Conservation (phyloP, 495 filamentous ascomycete genomes). For the Chaetomium cochliodes region DNA sequence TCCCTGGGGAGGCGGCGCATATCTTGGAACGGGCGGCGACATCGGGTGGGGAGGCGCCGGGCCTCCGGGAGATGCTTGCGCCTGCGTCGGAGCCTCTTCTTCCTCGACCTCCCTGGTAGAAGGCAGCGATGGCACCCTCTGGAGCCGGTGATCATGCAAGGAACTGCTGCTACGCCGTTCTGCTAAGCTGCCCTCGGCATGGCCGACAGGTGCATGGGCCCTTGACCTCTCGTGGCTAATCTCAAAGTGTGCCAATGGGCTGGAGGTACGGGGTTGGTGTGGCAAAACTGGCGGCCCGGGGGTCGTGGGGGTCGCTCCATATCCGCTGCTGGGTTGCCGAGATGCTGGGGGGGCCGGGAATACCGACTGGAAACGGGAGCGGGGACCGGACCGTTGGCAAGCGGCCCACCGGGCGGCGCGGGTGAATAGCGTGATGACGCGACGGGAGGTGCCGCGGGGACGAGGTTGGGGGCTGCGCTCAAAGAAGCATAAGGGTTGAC, state of each 20-base stretch:
- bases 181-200: conserved; percentile 37
- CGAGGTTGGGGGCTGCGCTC: conserved; percentile 42
- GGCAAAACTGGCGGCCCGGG: conserved; percentile 53
- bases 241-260: conserved; percentile 71
- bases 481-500: conserved; percentile 61
- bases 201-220: conserved; percentile 30
- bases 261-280: conserved; percentile 82
- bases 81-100: conserved; percentile 39
- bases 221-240: conserved; percentile 46
- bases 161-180: conserved; percentile 49
- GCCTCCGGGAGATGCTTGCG: conserved; percentile 27
- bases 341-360: conserved; percentile 51
- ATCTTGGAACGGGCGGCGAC: conserved; percentile 36
- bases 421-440: conserved; percentile 59
- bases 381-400: conserved; percentile 37
- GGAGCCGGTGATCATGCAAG: conserved; percentile 46
- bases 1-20: conserved; percentile 32
- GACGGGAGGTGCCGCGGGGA: conserved; percentile 44
- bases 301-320: conserved; percentile 42
- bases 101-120: conserved; percentile 56
- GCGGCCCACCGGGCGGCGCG: conserved; percentile 49
- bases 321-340: conserved; percentile 40
- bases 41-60: conserved; percentile 19
- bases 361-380: conserved; percentile 49
- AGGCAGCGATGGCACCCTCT: conserved; percentile 49